phyloP scores from a whole-genome alignment of 164 flowering plant genomes.

The Kalanchoe fedtschenkoi region DNA sequence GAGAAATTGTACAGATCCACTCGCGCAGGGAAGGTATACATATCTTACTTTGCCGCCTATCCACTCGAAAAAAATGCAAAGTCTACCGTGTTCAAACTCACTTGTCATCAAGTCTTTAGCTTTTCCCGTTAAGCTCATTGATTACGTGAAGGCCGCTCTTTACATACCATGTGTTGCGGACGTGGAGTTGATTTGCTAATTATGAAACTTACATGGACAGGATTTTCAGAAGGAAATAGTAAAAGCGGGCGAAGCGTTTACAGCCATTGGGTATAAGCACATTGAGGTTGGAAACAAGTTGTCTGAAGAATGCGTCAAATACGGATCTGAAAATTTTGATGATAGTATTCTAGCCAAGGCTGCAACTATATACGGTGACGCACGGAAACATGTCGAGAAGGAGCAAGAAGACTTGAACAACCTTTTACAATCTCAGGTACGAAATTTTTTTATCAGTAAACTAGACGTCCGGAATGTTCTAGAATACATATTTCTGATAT shows the following conservation, averaged over 20 bases:
- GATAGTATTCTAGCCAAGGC: conserved; percentile 70
- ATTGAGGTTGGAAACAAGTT: conserved; percentile 84
- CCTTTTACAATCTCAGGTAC: conserved; percentile 59
- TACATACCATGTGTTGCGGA: too few relatives aligned
- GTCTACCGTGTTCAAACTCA: neutral
- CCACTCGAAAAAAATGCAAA: neutral
- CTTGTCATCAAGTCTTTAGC: neutral
- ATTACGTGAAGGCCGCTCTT: too few relatives aligned
- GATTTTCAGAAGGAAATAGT: conserved; percentile 84
- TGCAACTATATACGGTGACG: conserved; percentile 80
- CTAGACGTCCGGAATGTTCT: neutral
- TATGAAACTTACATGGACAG: conserved; percentile 25
- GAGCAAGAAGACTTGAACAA: conserved; percentile 83
- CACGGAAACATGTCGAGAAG: conserved; percentile 70
- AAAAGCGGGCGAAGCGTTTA: conserved; percentile 67
- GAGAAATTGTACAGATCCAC: conserved; percentile 87
- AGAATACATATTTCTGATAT: neutral
- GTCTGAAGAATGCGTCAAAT: conserved; percentile 80
- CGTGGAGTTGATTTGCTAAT: neutral
- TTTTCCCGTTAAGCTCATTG: too few relatives aligned
- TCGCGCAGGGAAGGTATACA: conserved; percentile 79
- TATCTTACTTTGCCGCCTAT: conserved; percentile 10
- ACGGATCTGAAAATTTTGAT: conserved; percentile 63
- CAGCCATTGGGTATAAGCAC: conserved; percentile 64
- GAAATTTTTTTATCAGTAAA: neutral